Conservation (phyloP, 805 yeast species). For the Starmera amethionina region DNA sequence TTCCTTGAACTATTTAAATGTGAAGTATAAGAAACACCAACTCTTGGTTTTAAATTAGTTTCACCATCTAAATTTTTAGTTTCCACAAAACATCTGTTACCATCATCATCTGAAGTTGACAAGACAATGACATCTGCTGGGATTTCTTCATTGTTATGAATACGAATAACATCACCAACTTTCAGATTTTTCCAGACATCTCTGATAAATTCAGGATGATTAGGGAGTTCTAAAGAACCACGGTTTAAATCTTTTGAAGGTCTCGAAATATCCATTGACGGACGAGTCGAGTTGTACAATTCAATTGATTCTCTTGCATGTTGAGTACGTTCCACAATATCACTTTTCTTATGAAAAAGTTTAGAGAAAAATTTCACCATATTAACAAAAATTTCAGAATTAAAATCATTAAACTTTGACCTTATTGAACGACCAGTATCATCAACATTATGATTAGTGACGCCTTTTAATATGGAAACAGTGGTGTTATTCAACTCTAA, state of each 20-base stretch:
- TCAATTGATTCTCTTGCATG: constrained; percentile 10
- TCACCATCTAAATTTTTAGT: constrained; percentile 79
- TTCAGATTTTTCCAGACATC: constrained; percentile 30
- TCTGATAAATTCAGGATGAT: constrained; percentile 32
- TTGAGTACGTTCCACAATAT: constrained; percentile 2
- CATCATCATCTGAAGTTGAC: constrained; percentile 36
- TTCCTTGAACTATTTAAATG: constrained; percentile 36
- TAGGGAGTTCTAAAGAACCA: constrained; percentile 60
- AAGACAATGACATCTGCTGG: constrained; percentile 50
- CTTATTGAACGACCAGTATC: constrained; percentile 52
- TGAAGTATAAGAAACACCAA: constrained; percentile 52
- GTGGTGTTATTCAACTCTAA: constrained; percentile 65
- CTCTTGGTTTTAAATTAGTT: constrained; percentile 65
- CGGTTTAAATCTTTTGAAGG: constrained; percentile 62
- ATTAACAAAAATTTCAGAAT: constrained; percentile 19
- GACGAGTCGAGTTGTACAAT: neutral
- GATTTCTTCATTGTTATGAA: constrained; percentile 50
- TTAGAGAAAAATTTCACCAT: constrained; percentile 12
- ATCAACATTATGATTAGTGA: constrained; percentile 47
- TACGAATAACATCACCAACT: constrained; percentile 49
- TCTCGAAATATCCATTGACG: constrained; percentile 3
- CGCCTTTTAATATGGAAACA: constrained; percentile 50
- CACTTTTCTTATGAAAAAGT: constrained; percentile 9
- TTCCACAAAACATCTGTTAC: constrained; percentile 55
- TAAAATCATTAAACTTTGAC: constrained; percentile 56